Evolutionary conservation across 768 basidiomycete genomes (phyloP), one percentile per base, ranked within the genome.

Genomic region (Crassisporium funariophilum): DNA sequence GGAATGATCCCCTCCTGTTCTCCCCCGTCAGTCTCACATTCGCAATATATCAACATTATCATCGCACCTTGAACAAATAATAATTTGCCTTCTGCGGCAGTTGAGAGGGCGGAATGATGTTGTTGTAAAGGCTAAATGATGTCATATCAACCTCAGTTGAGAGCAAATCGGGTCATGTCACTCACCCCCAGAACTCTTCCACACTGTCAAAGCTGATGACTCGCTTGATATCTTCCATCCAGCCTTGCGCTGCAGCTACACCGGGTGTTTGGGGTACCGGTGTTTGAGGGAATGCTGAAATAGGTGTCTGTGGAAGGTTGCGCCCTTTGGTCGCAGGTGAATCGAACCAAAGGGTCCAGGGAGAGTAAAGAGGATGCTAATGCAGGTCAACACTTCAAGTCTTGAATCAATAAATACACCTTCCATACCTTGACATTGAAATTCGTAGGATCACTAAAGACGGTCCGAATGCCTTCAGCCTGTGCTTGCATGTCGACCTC

Each of bases 141-240:
- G 45, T 63, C 44, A 65, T n/a, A n/a, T n/a, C n/a, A 48, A 52
- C 39, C 47, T 60, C 24, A 60, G 47, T 47, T 44, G 43, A 31
- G 42, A 37, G 31, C 35, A 29, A 37, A 47, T 41, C 33, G 24
- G 34, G 25, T 46, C 25, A 49, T 21, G 47, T 16, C 31, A 74
- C 86, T 58, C 58, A 90, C 89, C 95, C 95, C 97, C 97, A 99
- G 72, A 99, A 99, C 68, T 98, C 95, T 71, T 99, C 97, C 15
- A 99, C 97, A 49, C 88, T 91, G 61, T 95, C 90, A 63, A 99
- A 97, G 51, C 81, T 86, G 65, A 98, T 92, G 44, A 99, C 95
- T 46, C 90, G 88, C 61, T 95, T 92, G 62, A 99, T 95, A 60
- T 98, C 93, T 61, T 99, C 95, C 91, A 98, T 97, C 97, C 97